Evolutionary conservation across 768 basidiomycete genomes (phyloP), one percentile per base, ranked within the genome.

Genomic region (Suillus sp.): DNA sequence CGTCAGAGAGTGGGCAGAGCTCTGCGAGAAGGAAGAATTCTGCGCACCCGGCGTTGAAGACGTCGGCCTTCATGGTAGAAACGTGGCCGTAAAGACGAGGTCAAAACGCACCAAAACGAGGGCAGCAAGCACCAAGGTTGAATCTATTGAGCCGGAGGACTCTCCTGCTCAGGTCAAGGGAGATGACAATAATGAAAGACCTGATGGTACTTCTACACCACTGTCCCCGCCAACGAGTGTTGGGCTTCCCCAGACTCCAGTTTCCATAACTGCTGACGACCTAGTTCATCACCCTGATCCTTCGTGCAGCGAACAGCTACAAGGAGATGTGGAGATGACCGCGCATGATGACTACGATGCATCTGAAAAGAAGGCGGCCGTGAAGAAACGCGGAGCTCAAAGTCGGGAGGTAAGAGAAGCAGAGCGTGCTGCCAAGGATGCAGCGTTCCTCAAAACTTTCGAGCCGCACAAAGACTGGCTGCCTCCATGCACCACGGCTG

Each of bases 1-100:
- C 70, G 86, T 93, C 25, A 87, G 91, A 60, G 93, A 96, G 75
- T 96, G 93, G 93, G 84, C 84, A 0, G 93, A 95, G 70, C 75
- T 93, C 5, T 91, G 91, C 67, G 75, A 74, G 32, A 87, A 85
- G 65, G 88, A 90, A 14, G 91, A 92, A 18, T 86, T 85, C 62
- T 84, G 88, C 35, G 85, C 91, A 0, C 93, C 91, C 11, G 85
- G 89, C n/a, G 77, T 88, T 27, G 82, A 85, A 45, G 90, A 92
- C 64, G 79, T 91, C 48, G 88, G 87, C 16, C 71, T 86, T 43
- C 77, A 84, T 80, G 75, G 77, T 25, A 71, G 82, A 70, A 60
- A 82, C 77, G 48, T 73, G 68, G 66, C 80, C 68, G 66, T 61
- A 67, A 67, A 75, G 68, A 64, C 77, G 69, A 71, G 75, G 70